Evolutionary conservation across 257 asterid genomes (phyloP).

Genomic region (Forsythia suspensa): DNA sequence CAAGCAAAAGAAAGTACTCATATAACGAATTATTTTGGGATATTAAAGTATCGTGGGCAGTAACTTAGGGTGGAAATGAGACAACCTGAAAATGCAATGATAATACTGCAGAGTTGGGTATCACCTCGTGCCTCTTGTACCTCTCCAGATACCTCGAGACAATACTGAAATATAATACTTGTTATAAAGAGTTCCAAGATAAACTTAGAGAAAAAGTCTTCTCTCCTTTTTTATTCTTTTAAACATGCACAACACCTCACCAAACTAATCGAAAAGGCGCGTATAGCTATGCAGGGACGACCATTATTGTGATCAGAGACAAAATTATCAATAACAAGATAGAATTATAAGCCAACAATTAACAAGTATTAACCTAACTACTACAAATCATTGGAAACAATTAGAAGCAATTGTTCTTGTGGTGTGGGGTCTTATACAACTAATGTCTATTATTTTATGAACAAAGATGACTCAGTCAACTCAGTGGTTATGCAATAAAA

Average conservation of each 20-base stretch:
- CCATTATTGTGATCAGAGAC: background rate
- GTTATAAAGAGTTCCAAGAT: background rate
- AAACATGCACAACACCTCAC: background rate
- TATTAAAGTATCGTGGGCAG: background rate
- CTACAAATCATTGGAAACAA: background rate
- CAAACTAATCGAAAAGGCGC: background rate
- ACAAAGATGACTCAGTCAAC: background rate
- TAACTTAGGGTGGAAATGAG: background rate
- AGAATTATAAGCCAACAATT: background rate
- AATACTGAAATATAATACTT: background rate
- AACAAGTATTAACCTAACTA: background rate
- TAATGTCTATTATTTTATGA: background rate
- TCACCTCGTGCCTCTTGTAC: constrained; percentile 26
- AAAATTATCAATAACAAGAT: background rate
- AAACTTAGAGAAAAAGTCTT: background rate
- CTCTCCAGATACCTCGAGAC: constrained; percentile 28
- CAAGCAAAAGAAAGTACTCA: background rate
- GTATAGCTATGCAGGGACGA: background rate
- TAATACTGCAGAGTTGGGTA: constrained; percentile 17
- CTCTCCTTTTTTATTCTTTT: background rate
- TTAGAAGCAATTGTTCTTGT: background rate
- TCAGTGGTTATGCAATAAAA: background rate
- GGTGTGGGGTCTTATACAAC: background rate
- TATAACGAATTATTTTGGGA: background rate
- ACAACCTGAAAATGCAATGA: constrained; percentile 31